Evolutionary conservation across 331 rosid species (phyloP), one percentile per base, ranked within the genome.

Genomic region (Malus hybrid): DNA sequence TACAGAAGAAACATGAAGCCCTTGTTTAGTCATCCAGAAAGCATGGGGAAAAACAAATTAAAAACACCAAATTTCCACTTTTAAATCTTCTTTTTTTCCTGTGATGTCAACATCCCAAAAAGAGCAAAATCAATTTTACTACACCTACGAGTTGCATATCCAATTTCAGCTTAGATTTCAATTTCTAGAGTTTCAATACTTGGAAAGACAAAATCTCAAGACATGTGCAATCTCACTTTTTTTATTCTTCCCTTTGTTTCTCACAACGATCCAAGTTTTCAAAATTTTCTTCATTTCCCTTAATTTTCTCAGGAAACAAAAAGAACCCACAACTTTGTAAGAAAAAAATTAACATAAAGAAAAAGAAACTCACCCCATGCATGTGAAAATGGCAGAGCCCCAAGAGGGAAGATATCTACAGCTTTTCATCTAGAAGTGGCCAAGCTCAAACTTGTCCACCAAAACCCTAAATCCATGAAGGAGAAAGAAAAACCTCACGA

Each of bases 331-430:
- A 52, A 20, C 15, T 32, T 13, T 32, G 50, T 29, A 71, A 59
- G 57, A 65, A 48, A 59, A 20, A 20, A 71, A 74, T 46, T 10
- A 63, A 39, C 63, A 77, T 18, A 50, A 69, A 74, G 64, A 69
- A 42, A 52, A 69, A 79, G 67, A 31, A 79, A 84, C 85, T 85
- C 67, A 93, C 97, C 97, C 93, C 91, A 91, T 84, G 87, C 91
- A 83, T 3, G 86, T 67, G 79, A 91, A 77, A 85, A 91, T 77
- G 72, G 73, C 82, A 76, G 62, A 83, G 87, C 85, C 71, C 91
- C 89, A 90, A 70, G 91, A 78, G 46, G 88, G 96, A 83, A 84
- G 68, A 80, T 80, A 83, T 70, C 82, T 39, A 75, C 76, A 70
- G 85, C 79, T 66, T 67, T 81, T 88, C 96, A 93, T 89, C 81